Percentiles rank a stretch among this genome's conserved stretches.
Evolutionary conservation across 1,284 basidiomycete species (phyloP).

Genomic region (Cutaneotrichosporon sp.): DNA sequence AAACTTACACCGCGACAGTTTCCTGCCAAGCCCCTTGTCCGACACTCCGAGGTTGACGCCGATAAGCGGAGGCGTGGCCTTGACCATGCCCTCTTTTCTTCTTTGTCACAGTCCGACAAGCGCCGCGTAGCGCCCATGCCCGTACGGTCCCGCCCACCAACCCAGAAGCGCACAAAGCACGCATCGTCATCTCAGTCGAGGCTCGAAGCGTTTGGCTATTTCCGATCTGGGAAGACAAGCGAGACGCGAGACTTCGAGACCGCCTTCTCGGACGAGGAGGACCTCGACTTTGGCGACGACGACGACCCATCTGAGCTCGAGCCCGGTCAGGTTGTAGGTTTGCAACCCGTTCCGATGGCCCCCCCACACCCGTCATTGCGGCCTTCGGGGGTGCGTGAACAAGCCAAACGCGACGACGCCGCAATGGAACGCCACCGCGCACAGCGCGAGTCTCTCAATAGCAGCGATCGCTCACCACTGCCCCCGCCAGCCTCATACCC

Average conservation of each 20-base stretch:
- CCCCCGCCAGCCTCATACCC: neutral
- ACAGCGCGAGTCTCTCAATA: neutral
- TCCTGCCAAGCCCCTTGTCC: constrained; percentile 3
- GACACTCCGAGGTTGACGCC: neutral
- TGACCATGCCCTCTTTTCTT: constrained; percentile 6
- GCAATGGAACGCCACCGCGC: constrained; percentile 11
- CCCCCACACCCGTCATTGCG: constrained; percentile 36
- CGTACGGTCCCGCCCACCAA: neutral
- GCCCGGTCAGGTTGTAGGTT: neutral
- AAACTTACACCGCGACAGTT: neutral
- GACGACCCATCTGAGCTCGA: neutral
- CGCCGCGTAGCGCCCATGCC: neutral
- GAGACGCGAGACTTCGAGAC: constrained; percentile 19
- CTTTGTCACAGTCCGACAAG: neutral
- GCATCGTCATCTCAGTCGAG: constrained; percentile 21
- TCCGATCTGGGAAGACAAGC: constrained; percentile 1
- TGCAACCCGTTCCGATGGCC: constrained; percentile 28
- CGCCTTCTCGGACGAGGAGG: constrained; percentile 34
- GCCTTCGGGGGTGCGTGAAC: constrained; percentile 29
- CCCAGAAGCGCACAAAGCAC: constrained; percentile 2
- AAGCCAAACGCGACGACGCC: constrained; percentile 18
- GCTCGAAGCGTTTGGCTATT: constrained; percentile 36
- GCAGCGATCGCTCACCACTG: neutral
- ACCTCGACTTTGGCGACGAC: constrained; percentile 26
- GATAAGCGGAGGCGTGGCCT: neutral